phyloP scores from a whole-genome alignment of 2,329 filamentous ascomycete species.

The Massarina eburnea region DNA sequence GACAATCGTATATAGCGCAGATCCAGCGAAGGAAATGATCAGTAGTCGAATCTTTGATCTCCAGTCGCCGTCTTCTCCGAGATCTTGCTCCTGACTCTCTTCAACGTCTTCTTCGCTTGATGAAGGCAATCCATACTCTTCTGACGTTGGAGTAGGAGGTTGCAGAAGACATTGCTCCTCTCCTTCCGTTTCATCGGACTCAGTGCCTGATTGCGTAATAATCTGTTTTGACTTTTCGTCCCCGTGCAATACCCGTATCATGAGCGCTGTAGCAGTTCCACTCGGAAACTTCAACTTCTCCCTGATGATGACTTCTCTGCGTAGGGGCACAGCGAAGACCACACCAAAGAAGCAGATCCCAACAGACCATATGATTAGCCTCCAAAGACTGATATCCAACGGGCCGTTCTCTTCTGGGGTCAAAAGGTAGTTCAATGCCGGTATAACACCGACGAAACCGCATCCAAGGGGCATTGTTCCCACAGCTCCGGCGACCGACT shows the following conservation, averaged over 20 bases:
- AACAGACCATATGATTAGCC: slow-evolving; percentile 85
- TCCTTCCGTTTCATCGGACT: slow-evolving; percentile 21
- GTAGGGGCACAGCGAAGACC: slow-evolving; percentile 88
- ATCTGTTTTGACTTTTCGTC: slow-evolving; percentile 28
- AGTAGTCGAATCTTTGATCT: slow-evolving; percentile 63
- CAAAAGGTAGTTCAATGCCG: slow-evolving; percentile 85
- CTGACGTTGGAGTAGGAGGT: slow-evolving; percentile 16
- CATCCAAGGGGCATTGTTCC: slow-evolving; percentile 96
- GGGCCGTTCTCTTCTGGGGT: slow-evolving; percentile 77
- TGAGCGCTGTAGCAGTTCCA: slow-evolving; percentile 89
- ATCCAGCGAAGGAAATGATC: slow-evolving; percentile 61
- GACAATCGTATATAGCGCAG: slow-evolving; percentile 67
- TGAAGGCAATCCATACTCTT: slow-evolving; percentile 22
- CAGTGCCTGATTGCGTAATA: slow-evolving; percentile 4
- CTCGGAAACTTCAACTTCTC: slow-evolving; percentile 94
- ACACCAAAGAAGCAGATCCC: slow-evolving; percentile 97
- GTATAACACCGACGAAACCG: slow-evolving; percentile 92
- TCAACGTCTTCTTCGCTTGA: slow-evolving; percentile 18
- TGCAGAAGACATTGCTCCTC: slow-evolving; percentile 41
- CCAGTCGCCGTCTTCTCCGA: slow-evolving; percentile 55
- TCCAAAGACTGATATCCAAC: slow-evolving; percentile 69
- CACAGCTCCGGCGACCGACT: slow-evolving; percentile 92
- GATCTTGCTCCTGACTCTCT: slow-evolving; percentile 25
- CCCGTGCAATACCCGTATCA: slow-evolving; percentile 89
- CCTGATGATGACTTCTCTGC: slow-evolving; percentile 87